Evolutionary conservation across 1,139 yeast genomes (phyloP).

Genomic region (Blastobotrys petasosporus): DNA sequence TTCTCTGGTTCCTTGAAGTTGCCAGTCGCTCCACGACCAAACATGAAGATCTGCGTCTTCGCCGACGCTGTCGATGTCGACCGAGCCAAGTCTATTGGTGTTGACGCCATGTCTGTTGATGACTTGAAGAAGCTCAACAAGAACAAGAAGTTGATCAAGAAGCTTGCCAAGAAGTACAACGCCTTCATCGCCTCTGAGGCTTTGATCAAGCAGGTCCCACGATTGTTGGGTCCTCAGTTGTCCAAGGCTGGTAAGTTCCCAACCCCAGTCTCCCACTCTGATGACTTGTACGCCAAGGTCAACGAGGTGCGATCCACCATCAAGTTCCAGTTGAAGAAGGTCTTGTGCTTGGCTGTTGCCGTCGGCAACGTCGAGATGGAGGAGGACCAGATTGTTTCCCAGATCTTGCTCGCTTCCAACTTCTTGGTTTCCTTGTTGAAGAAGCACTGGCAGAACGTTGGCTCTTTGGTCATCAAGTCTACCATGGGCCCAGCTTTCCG

Average conservation of each 20-base stretch:
- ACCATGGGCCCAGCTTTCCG: conserved; percentile 99
- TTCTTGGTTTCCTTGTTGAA: conserved; percentile 98
- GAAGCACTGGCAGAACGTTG: conserved; percentile 99
- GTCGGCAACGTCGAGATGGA: conserved; percentile 99
- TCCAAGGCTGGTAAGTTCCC: conserved; percentile 99
- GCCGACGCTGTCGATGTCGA: conserved; percentile 99
- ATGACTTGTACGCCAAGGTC: conserved; percentile 94
- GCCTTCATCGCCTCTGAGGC: conserved; percentile 99
- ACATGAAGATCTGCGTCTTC: conserved; percentile 99
- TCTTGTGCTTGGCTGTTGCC: conserved; percentile 86
- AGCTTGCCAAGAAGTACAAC: conserved; percentile 99
- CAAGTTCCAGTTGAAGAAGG: conserved; percentile 99
- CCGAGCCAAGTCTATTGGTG: conserved; percentile 99
- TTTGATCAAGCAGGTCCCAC: conserved; percentile 99
- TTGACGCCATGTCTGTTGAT: conserved; percentile 99
- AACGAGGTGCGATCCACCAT: conserved; percentile 98
- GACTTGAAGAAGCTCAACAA: conserved; percentile 99
- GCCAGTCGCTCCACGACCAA: conserved; percentile 99
- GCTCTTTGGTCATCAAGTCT: conserved; percentile 97
- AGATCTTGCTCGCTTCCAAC: conserved; percentile 98
- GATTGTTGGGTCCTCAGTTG: conserved; percentile 99
- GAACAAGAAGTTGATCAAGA: conserved; percentile 99
- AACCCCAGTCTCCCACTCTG: conserved; percentile 99
- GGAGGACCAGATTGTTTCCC: conserved; percentile 93
- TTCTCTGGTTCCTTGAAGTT: conserved; percentile 99